These are phyloP conservation scores for Candida vartiovaarae DNA, from an alignment of 805 yeast genomes.

Conservation along the genomic window DNA sequence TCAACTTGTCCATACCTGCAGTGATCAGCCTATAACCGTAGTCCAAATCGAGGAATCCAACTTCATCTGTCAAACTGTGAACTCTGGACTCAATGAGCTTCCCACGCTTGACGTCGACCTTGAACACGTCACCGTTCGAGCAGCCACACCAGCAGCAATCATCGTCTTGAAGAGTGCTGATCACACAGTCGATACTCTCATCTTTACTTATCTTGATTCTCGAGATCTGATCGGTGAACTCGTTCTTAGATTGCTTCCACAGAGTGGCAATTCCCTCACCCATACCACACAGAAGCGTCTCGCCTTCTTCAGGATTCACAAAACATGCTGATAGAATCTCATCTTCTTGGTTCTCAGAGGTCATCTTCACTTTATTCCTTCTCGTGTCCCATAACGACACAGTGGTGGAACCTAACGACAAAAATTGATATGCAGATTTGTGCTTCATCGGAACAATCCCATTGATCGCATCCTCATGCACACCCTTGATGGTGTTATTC, in stretches of 20 bases:
- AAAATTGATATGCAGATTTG: slow-evolving; percentile 69
- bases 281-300: slow-evolving; percentile 73
- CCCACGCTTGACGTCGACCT: slow-evolving; percentile 60
- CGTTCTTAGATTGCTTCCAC: slow-evolving; percentile 73
- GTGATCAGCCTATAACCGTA: slow-evolving; percentile 70
- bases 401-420: slow-evolving; percentile 78
- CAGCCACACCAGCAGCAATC: slow-evolving; percentile 70
- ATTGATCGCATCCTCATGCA: slow-evolving; percentile 76
- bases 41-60: slow-evolving; percentile 70
- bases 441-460: slow-evolving; percentile 64
- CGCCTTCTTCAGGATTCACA: slow-evolving; percentile 56
- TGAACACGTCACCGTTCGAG: slow-evolving; percentile 65
- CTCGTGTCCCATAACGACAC: slow-evolving; percentile 73
- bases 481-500: slow-evolving; percentile 41
- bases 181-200: slow-evolving; percentile 67
- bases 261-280: slow-evolving; percentile 84
- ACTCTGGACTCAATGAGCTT: slow-evolving; percentile 56
- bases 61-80: slow-evolving; percentile 71
- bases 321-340: slow-evolving; percentile 75
- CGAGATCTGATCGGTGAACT: slow-evolving; percentile 68
- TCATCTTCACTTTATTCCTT: slow-evolving; percentile 38
- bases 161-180: slow-evolving; percentile 33
- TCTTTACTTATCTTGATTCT: slow-evolving; percentile 63
- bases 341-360: slow-evolving; percentile 89
- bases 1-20: slow-evolving; percentile 77